These are phyloP conservation scores for Candida sanyiensis DNA, from an alignment of 805 yeast species.

Conservation along the genomic window DNA sequence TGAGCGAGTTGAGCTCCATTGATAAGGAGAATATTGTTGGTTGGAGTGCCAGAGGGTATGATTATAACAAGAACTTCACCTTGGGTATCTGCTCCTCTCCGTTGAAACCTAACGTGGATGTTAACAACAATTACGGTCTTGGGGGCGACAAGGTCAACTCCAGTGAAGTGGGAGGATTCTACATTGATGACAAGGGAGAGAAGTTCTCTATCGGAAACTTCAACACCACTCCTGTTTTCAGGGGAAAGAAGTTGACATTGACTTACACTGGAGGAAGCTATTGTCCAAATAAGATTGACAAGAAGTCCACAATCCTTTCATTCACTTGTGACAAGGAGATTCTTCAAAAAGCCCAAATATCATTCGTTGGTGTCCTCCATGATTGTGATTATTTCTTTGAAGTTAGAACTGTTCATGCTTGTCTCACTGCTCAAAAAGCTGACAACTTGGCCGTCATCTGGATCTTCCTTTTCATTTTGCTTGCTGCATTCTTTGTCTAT, in stretches of 20 bases:
- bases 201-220: conserved; percentile 56
- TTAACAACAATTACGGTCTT: conserved; percentile 21
- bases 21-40: conserved; percentile 29
- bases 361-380: conserved; percentile 64
- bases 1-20: conserved; percentile 27
- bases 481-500: conserved; percentile 37
- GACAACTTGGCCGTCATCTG: conserved; percentile 61
- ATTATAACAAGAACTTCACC: conserved; percentile 66
- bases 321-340: conserved; percentile 79
- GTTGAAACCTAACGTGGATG: conserved; percentile 25
- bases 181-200: conserved; percentile 39
- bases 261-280: conserved; percentile 66
- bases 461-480: conserved; percentile 50
- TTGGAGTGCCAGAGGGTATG: conserved; percentile 70
- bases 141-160: conserved; percentile 26
- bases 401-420: conserved; percentile 78
- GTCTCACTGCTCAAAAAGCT: conserved; percentile 69
- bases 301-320: conserved; percentile 60
- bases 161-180: conserved; percentile 51
- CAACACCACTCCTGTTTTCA: conserved; percentile 53
- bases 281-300: conserved; percentile 49
- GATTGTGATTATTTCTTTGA: conserved; percentile 84
- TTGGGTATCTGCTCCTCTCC: conserved; percentile 67
- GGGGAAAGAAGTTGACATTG: conserved; percentile 66
- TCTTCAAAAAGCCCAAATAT: conserved; percentile 54